A percentile compares a stretch with the other conserved stretches of the same genome.
phyloP scores from a whole-genome alignment of 1,284 basidiomycete species.

The Fomitopsis pinicola region DNA sequence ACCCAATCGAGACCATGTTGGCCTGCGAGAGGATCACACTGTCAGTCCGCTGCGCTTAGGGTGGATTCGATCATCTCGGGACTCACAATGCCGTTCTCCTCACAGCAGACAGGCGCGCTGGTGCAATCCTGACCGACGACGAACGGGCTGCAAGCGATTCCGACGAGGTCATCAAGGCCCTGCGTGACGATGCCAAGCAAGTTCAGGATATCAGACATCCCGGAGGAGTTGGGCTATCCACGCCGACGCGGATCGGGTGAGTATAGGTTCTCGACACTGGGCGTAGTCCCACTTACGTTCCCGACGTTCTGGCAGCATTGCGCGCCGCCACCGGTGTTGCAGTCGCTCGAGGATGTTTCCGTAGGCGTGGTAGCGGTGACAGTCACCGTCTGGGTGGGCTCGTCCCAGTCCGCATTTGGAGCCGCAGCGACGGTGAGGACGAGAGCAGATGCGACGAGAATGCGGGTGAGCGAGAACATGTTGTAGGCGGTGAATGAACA shows the following conservation, averaged over 20 bases:
- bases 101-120: constrained; percentile 19
- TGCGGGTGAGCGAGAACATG: constrained; percentile 14
- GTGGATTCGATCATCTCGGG: not conserved
- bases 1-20: constrained; percentile 16
- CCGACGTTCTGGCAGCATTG: constrained; percentile 25
- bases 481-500: not conserved
- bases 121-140: constrained; percentile 13
- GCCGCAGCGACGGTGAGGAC: constrained; percentile 22
- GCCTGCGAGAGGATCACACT: constrained; percentile 4
- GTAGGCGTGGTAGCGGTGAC: constrained; percentile 12
- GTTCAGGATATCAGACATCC: constrained; percentile 3
- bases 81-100: constrained; percentile 21
- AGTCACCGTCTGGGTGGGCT: constrained; percentile 14
- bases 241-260: too few species aligned
- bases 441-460: constrained; percentile 17
- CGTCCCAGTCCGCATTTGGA: not conserved
- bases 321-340: constrained; percentile 20
- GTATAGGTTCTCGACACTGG: too few species aligned
- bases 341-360: constrained; percentile 14
- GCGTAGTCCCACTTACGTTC: not conserved
- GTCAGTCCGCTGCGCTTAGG: not conserved
- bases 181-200: constrained; percentile 19
- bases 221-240: too few species aligned
- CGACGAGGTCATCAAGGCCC: constrained; percentile 14
- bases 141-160: constrained; percentile 21